These are phyloP conservation scores for Agastache rugosa DNA, from an alignment of 257 asterid species.

Conservation along the genomic window DNA sequence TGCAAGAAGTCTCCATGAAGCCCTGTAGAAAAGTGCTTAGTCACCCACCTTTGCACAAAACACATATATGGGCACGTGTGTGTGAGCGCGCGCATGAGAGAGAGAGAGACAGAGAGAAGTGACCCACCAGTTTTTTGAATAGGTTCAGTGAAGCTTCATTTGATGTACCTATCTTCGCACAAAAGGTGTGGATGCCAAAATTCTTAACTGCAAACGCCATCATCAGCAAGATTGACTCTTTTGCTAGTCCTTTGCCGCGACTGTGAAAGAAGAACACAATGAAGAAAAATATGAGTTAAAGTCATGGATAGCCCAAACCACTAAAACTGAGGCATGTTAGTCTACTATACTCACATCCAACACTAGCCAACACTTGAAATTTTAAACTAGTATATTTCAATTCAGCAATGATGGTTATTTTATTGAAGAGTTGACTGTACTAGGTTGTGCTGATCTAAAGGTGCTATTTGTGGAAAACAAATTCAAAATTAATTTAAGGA, in stretches of 20 bases:
- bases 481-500: slow-evolving; percentile 1
- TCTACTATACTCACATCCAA: not conserved
- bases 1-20: slow-evolving; percentile 64
- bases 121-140: slow-evolving; percentile 72
- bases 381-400: not conserved
- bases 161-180: slow-evolving; percentile 78
- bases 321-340: not conserved
- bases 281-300: not conserved
- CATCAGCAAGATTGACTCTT: slow-evolving; percentile 82
- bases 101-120: not conserved
- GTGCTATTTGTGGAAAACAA: not conserved
- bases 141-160: slow-evolving; percentile 78
- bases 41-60: not conserved
- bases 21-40: slow-evolving; percentile 55
- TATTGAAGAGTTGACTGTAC: slow-evolving; percentile 2
- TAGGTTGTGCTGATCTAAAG: not conserved
- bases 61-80: not conserved
- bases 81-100: not conserved
- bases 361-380: not conserved
- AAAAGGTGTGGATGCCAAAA: slow-evolving; percentile 59
- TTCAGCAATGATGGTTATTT: not conserved
- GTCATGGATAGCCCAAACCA: not conserved
- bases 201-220: slow-evolving; percentile 74
- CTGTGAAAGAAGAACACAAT: slow-evolving; percentile 45
- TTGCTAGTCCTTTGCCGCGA: slow-evolving; percentile 93